phyloP scores from a whole-genome alignment of 1,284 basidiomycete genomes.

The Polyporus tsugae region DNA sequence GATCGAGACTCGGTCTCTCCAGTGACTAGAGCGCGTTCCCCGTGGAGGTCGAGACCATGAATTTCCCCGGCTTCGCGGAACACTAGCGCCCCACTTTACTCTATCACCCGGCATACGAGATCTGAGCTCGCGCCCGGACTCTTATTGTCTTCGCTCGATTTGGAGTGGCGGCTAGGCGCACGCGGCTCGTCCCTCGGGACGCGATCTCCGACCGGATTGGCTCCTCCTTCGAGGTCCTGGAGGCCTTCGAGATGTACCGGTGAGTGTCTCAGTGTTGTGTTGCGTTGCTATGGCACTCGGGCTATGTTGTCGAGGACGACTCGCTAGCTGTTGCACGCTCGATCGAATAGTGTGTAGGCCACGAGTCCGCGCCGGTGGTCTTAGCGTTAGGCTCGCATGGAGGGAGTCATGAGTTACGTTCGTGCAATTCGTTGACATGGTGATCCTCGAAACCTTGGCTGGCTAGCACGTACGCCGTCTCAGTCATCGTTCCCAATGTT shows the following conservation, averaged over 20 bases:
- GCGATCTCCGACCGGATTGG: conserved; percentile 14
- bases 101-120: conserved; percentile 17
- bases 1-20: conserved; percentile 1
- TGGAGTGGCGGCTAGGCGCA: conserved; percentile 19
- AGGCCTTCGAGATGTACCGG: not conserved
- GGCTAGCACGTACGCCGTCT: not conserved
- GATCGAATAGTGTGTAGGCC: conserved; percentile 5
- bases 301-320: conserved; percentile 1
- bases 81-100: conserved; percentile 13
- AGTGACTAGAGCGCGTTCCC: conserved; percentile 3
- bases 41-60: conserved; percentile 11
- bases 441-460: not conserved
- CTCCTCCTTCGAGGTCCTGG: not conserved
- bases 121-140: conserved; percentile 21
- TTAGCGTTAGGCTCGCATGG: conserved; percentile 1
- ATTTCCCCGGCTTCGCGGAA: conserved; percentile 13
- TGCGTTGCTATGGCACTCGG: conserved; percentile 17
- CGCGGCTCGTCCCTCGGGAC: conserved; percentile 20
- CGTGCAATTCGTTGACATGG: conserved; percentile 14
- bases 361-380: conserved; percentile 1
- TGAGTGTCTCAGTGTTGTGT: conserved; percentile 14
- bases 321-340: conserved; percentile 7
- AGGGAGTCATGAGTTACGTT: not conserved
- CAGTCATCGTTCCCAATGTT: not conserved
- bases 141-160: conserved; percentile 37